A percentile compares a stretch with the other conserved stretches of the same genome.
These are phyloP conservation scores for Pythium brassicae DNA, from an alignment of 352 stramenopile genomes.

Conservation along the genomic window DNA sequence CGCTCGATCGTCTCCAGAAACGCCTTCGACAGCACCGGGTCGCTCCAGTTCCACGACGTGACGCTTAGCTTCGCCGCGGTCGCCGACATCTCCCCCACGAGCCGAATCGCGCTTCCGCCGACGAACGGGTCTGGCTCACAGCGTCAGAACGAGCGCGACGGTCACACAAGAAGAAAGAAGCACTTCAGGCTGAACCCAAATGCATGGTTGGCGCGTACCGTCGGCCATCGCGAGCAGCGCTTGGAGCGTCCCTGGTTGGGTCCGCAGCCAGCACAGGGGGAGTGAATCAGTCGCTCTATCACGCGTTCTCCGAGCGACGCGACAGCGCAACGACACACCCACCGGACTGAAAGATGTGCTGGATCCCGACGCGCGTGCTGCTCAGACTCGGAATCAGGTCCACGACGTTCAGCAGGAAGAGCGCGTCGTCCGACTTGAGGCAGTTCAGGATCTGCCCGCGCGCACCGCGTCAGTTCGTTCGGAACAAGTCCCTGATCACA, in stretches of 20 bases:
- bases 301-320: no score
- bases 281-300: no score
- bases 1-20: conserved; percentile 72
- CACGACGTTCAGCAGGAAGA: conserved; percentile 84
- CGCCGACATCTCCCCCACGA: conserved; percentile 77
- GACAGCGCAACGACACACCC: no score
- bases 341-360: conserved; percentile 82
- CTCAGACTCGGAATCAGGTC: conserved; percentile 74
- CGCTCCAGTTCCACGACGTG: conserved; percentile 72
- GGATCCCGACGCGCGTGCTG: conserved; percentile 54
- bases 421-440: conserved; percentile 66
- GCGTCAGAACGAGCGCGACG: neutral
- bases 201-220: conserved; percentile 28
- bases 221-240: conserved; percentile 58
- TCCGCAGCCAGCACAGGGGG: no score
- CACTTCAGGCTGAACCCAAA: no score
- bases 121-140: conserved; percentile 60
- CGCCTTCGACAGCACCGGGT: conserved; percentile 66
- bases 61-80: conserved; percentile 59
- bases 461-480: no score
- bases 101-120: conserved; percentile 62
- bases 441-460: conserved; percentile 56
- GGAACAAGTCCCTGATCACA: no score
- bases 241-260: conserved; percentile 50
- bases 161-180: neutral